phyloP scores from a whole-genome alignment of 768 basidiomycete species.

The Termitomyces sp. region DNA sequence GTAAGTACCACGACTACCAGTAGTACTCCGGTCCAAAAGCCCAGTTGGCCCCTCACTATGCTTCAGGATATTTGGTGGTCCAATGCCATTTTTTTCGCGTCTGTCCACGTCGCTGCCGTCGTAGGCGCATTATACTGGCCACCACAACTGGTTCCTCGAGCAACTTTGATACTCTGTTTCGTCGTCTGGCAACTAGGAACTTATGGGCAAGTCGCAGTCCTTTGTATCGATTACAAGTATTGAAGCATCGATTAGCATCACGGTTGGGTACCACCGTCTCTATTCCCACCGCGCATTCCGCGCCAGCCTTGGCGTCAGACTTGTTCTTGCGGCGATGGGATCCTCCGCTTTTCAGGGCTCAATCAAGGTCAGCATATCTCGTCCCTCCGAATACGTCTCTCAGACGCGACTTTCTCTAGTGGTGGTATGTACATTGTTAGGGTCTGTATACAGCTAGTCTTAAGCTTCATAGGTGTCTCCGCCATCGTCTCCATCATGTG shows the following conservation, averaged over 20 bases:
- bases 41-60: not conserved
- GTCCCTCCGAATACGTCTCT: not conserved
- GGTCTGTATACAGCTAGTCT: not conserved
- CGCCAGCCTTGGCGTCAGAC: constrained; percentile 47
- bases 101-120: constrained; percentile 50
- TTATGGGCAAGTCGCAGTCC: constrained; percentile 47
- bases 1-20: not conserved
- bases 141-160: constrained; percentile 30
- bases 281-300: constrained; percentile 71
- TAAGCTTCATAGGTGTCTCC: not conserved
- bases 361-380: constrained; percentile 51
- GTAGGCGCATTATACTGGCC: constrained; percentile 49
- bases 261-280: constrained; percentile 73
- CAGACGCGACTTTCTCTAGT: not conserved
- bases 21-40: not conserved
- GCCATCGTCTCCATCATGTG: constrained; percentile 1
- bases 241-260: constrained; percentile 40
- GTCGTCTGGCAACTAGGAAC: constrained; percentile 63
- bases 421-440: not conserved
- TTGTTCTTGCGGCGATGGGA: constrained; percentile 59
- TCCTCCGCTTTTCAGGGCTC: constrained; percentile 75
- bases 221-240: not conserved
- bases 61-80: constrained; percentile 52
- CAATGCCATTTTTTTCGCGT: constrained; percentile 52
- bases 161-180: constrained; percentile 48